phyloP scores from a whole-genome alignment of 2,329 filamentous ascomycete genomes.

The Thyridium curvatum region DNA sequence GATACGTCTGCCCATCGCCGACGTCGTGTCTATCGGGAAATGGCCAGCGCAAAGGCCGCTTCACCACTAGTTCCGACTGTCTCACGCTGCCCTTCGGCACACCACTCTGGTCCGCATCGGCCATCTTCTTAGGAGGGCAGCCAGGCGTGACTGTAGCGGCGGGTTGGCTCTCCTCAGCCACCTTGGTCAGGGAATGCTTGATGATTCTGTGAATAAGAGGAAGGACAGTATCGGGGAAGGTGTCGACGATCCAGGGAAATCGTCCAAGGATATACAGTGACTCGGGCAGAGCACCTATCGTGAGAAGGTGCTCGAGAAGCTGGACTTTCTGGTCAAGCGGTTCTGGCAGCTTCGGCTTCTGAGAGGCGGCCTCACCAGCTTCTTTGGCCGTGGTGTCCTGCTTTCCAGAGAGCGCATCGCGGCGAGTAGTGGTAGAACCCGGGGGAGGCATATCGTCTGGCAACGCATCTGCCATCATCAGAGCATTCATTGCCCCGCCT shows the following conservation, averaged over 20 bases:
- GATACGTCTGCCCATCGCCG: constrained; percentile 72
- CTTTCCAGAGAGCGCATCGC: constrained; percentile 46
- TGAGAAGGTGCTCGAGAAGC: constrained; percentile 77
- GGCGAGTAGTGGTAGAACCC: constrained; percentile 31
- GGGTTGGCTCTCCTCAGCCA: constrained; percentile 45
- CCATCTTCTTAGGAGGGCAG: constrained; percentile 37
- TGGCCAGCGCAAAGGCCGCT: constrained; percentile 74
- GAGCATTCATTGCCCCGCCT: constrained; percentile 71
- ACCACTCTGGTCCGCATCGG: constrained; percentile 56
- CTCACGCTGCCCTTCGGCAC: constrained; percentile 64
- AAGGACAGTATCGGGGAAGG: constrained; percentile 68
- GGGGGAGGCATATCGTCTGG: constrained; percentile 66
- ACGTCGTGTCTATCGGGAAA: constrained; percentile 72
- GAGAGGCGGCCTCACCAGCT: constrained; percentile 34
- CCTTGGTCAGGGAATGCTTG: constrained; percentile 72
- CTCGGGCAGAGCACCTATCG: constrained; percentile 88
- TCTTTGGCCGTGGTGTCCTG: constrained; percentile 46
- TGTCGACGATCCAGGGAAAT: constrained; percentile 87
- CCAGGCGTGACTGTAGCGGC: constrained; percentile 13
- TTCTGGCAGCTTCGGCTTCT: constrained; percentile 54
- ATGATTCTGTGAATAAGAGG: constrained; percentile 79
- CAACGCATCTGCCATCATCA: constrained; percentile 80
- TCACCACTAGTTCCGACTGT: constrained; percentile 50
- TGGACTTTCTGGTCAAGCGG: constrained; percentile 83
- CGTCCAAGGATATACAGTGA: constrained; percentile 81